Conservation (phyloP, 495 filamentous ascomycete species). For the Cairneyella variabilis region DNA sequence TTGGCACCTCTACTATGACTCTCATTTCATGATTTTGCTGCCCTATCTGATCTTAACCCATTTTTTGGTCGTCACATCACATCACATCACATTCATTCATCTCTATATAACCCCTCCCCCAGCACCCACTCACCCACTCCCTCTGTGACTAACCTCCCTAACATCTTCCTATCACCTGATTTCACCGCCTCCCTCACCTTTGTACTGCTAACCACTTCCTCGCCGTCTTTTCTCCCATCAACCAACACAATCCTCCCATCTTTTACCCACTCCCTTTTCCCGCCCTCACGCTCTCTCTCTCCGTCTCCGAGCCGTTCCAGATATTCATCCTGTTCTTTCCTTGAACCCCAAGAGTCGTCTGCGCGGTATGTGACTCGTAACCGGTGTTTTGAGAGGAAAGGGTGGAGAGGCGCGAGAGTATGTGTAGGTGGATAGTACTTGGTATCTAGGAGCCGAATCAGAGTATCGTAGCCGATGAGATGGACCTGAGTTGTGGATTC, state of each 20-base stretch:
- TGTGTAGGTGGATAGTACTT: slow-evolving; percentile 73
- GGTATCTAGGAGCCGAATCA: slow-evolving; percentile 75
- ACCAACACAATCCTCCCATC: slow-evolving; percentile 62
- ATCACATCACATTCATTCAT: slow-evolving; percentile 17
- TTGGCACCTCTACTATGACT: no score
- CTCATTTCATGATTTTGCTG: no score
- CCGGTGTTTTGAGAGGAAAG: slow-evolving; percentile 66
- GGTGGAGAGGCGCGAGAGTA: slow-evolving; percentile 52
- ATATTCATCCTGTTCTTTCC: slow-evolving; percentile 56
- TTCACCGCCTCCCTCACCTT: slow-evolving; percentile 63
- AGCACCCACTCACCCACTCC: slow-evolving; percentile 59
- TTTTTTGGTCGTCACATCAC: no score
- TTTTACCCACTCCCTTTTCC: slow-evolving; percentile 59
- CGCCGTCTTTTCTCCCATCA: slow-evolving; percentile 50
- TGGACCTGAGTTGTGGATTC: slow-evolving; percentile 60
- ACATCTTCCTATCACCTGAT: slow-evolving; percentile 44
- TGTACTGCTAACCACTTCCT: slow-evolving; percentile 71
- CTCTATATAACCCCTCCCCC: slow-evolving; percentile 45
- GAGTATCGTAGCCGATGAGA: slow-evolving; percentile 82
- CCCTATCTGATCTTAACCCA: no score
- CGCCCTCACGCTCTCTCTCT: slow-evolving; percentile 52
- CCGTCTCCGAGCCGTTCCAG: slow-evolving; percentile 48
- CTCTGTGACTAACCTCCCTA: slow-evolving; percentile 60
- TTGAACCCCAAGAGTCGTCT: slow-evolving; percentile 60
- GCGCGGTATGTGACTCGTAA: slow-evolving; percentile 71